Percentiles rank a stretch among this genome's conserved stretches.
These are phyloP conservation scores for Talaromyces nanjingensis DNA, from an alignment of 495 filamentous ascomycete genomes.

Conservation along the genomic window DNA sequence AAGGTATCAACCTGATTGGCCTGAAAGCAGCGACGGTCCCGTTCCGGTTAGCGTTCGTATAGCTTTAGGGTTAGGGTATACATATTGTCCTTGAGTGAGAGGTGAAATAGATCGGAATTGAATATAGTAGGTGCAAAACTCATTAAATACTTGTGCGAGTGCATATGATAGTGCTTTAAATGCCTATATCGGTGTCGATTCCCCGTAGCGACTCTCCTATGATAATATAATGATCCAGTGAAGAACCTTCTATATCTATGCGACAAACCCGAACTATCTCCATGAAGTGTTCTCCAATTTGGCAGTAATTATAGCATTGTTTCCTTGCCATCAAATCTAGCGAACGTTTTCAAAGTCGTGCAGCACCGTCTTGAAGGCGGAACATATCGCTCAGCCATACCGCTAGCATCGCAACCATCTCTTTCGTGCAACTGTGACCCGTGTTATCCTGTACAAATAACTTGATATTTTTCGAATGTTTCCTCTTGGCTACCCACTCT, in stretches of 20 bases:
- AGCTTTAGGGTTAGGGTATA: not conserved
- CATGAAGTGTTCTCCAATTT: not conserved
- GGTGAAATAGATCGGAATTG: too few relatives aligned
- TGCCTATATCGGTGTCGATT: too few relatives aligned
- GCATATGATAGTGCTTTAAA: too few relatives aligned
- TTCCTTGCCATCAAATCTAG: not conserved
- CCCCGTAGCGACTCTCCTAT: too few relatives aligned
- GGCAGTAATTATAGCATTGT: too few relatives aligned
- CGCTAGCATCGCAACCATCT: not conserved
- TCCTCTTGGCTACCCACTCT: not conserved
- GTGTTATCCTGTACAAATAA: constrained; percentile 4
- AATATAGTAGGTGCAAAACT: too few relatives aligned
- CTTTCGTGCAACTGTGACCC: constrained; percentile 3
- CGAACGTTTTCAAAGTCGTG: not conserved
- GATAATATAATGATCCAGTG: not conserved
- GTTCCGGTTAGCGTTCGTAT: constrained; percentile 1
- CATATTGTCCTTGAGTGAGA: not conserved
- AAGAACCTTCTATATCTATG: not conserved
- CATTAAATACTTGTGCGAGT: too few relatives aligned
- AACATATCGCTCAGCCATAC: not conserved
- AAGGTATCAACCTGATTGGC: not conserved
- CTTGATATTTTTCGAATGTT: not conserved
- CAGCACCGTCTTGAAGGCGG: not conserved
- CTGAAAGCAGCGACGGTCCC: not conserved
- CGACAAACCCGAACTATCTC: not conserved